These are phyloP conservation scores for Takashimella tepidaria DNA, from an alignment of 1,284 basidiomycete genomes.

Conservation along the genomic window DNA sequence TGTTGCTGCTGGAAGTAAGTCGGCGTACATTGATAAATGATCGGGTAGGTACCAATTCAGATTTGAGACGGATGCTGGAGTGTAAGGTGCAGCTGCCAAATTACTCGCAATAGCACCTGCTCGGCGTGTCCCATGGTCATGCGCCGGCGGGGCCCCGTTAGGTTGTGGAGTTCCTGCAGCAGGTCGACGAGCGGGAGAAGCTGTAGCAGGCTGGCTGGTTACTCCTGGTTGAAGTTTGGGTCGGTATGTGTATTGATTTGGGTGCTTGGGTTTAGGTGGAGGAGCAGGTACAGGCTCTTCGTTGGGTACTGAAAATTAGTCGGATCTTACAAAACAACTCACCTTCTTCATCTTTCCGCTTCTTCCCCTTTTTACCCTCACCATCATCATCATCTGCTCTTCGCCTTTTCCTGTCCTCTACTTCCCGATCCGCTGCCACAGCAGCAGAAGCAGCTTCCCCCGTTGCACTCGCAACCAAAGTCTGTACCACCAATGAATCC, in stretches of 20 bases:
- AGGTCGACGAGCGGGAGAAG: slow-evolving; percentile 20
- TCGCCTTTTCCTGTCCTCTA: slow-evolving; percentile 49
- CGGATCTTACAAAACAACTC: too few species aligned
- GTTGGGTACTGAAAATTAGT: background rate
- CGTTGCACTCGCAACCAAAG: background rate
- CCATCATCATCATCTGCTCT: slow-evolving; percentile 26
- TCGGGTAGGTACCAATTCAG: slow-evolving; percentile 85
- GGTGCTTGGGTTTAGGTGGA: slow-evolving; percentile 47
- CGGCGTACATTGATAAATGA: slow-evolving; percentile 81
- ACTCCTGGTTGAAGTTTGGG: slow-evolving; percentile 41
- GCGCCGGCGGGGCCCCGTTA: slow-evolving; percentile 25
- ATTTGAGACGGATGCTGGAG: slow-evolving; percentile 30
- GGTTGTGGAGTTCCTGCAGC: slow-evolving; percentile 23
- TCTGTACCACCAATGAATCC: slow-evolving; percentile 9
- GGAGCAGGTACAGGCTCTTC: background rate
- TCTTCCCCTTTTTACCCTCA: slow-evolving; percentile 36
- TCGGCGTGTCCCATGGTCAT: slow-evolving; percentile 44
- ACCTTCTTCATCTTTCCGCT: slow-evolving; percentile 42
- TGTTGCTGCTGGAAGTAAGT: slow-evolving; percentile 69
- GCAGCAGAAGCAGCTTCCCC: slow-evolving; percentile 13
- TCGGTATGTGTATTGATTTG: slow-evolving; percentile 59
- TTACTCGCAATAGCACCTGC: slow-evolving; percentile 39
- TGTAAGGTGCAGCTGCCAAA: slow-evolving; percentile 25
- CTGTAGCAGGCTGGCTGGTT: slow-evolving; percentile 9
- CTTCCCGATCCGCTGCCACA: slow-evolving; percentile 62